phyloP scores from a whole-genome alignment of 768 basidiomycete species.

The Inosperma sp. region DNA sequence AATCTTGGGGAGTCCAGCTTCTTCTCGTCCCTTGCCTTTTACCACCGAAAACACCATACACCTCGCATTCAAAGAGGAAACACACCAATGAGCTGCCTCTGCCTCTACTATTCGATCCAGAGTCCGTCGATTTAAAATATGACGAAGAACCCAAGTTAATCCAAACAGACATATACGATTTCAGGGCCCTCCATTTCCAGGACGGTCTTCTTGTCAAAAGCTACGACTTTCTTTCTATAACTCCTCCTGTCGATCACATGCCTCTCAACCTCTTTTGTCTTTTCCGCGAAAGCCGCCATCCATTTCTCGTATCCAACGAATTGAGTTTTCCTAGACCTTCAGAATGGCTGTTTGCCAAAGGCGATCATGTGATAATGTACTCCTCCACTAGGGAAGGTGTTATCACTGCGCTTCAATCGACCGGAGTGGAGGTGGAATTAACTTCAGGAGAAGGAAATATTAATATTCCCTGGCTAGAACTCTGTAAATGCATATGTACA shows the following conservation, averaged over 20 bases:
- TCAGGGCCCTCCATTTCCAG: conserved; percentile 6
- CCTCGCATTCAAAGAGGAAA: conserved; percentile 10
- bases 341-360: conserved; percentile 7
- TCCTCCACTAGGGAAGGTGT: not conserved
- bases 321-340: conserved; percentile 5
- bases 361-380: not conserved
- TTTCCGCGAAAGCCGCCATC: conserved; percentile 5
- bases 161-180: not conserved
- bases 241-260: not conserved
- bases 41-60: not conserved
- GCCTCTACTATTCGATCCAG: conserved; percentile 6
- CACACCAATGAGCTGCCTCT: not conserved
- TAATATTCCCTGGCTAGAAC: not conserved
- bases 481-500: not conserved
- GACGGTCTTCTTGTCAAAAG: conserved; percentile 9
- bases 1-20: conserved; percentile 7
- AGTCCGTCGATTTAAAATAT: not conserved
- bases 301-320: not conserved
- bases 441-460: not conserved
- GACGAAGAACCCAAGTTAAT: not conserved
- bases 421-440: conserved; percentile 1
- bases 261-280: not conserved
- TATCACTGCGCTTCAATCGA: not conserved
- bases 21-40: conserved; percentile 13
- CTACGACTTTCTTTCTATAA: conserved; percentile 8